Evolutionary conservation across 2,329 filamentous ascomycete genomes (phyloP), one percentile per base, ranked within the genome.

Genomic region (Aspergillus sp.): DNA sequence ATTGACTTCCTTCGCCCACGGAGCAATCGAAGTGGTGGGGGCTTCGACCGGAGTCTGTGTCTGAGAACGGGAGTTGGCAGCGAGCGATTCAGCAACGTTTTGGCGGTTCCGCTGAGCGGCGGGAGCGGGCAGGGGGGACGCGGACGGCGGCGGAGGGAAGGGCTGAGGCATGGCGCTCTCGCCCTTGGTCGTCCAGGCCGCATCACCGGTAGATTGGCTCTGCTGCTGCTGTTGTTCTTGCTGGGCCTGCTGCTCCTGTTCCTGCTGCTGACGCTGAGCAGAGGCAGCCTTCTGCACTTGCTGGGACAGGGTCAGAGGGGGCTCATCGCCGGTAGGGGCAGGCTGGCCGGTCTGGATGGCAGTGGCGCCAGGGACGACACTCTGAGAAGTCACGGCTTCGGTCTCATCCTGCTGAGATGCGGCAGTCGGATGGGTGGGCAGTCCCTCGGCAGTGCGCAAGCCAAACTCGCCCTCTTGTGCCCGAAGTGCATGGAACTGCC

Each of bases 1-100:
- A 38, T 78, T 75, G 2, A 83, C 82, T 59, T 97, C 91, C 70
- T 94, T 94, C 4, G 94, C 94, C 94, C 94, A 99, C 0, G 94
- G 94, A 0, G 94, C 94, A 60, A 97, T 77, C 0, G 93, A 90
- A 3, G 91, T 80, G n/a, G 81, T 79, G 5, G 82, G 81, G 1
- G 82, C 82, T 48, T 88, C 85, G 23, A 80, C 75, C 0, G 83
- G 92, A 0, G 91, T 95, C 58, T 89, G 88, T 1, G 88, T 89
- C 57, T 86, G 87, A 20, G 91, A 95, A 55, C 87, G 77, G 16
- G 84, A 81, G 59, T 85, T 84, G 2, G 80, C 79, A 58, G 80
- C 80, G 45, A 88, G 73, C 48, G 83, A 79, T 60, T 96, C 91
- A 1, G 92, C 91, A 3, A 97, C 81, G 58, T 92, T 92, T 49